A percentile compares a stretch with the other conserved stretches of the same genome.
These are phyloP conservation scores for Populus hybrid DNA, from an alignment of 441 rosid genomes.

Conservation along the genomic window DNA sequence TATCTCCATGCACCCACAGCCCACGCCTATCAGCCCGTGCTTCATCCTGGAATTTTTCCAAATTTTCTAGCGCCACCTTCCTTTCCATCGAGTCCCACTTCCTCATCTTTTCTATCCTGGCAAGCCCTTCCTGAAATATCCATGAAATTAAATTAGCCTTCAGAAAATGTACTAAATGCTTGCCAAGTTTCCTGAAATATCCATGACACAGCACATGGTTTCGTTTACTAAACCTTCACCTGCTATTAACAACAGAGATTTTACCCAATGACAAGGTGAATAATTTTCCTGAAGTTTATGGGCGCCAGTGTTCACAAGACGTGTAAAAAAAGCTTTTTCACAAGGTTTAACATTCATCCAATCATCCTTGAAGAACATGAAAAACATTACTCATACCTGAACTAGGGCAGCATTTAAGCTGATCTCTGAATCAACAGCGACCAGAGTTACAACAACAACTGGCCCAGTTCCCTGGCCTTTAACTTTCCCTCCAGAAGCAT, in stretches of 20 bases:
- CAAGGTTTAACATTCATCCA: background rate
- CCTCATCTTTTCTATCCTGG: slow-evolving; percentile 80
- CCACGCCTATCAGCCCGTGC: slow-evolving; percentile 69
- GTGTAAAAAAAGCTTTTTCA: background rate
- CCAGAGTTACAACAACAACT: slow-evolving; percentile 60
- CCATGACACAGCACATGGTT: background rate
- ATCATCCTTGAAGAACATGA: background rate
- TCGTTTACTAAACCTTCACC: background rate
- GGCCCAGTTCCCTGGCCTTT: slow-evolving; percentile 97
- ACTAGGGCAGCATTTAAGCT: slow-evolving; percentile 85
- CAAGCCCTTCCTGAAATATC: slow-evolving; percentile 75
- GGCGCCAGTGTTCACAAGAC: background rate
- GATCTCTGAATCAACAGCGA: slow-evolving; percentile 73
- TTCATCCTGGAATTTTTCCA: slow-evolving; percentile 81
- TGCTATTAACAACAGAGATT: background rate
- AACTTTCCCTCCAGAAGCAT: slow-evolving; percentile 77
- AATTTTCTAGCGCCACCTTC: slow-evolving; percentile 59
- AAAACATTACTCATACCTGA: slow-evolving; percentile 45
- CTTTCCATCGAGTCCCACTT: slow-evolving; percentile 75
- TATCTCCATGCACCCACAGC: slow-evolving; percentile 92
- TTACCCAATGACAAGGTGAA: background rate
- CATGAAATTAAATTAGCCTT: slow-evolving; percentile 4
- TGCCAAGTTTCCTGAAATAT: background rate
- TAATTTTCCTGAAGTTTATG: background rate
- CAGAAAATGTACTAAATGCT: background rate